Base-by-base conservation (phyloP, 805 yeast genomes). In the Starmerella gropengiesseri region DNA sequence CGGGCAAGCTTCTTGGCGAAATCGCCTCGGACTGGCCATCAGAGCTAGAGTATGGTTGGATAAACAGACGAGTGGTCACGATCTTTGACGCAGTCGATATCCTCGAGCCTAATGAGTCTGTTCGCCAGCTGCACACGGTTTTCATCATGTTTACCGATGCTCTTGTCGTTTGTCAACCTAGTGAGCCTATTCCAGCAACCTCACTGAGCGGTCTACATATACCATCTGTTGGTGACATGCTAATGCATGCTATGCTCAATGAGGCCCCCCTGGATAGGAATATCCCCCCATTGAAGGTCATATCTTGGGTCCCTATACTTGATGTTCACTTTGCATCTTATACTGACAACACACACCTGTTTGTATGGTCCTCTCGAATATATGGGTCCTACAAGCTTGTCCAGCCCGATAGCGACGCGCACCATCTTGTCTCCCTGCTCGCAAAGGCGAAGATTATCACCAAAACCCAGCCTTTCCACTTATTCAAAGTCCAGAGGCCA, bases 241-340 rank as follows among this genome's bases (percentile, higher is more conserved):
- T 89, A 46, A 84, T 87, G 94, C 94, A 87, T 55, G 84, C 95
- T 0, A 67, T 89, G 56, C 75, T 82, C 23, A 89, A 89, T 57
- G 93, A 84, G 54, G 78, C 78, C 19, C 91, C 94, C 0, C 67
- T 89, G 31, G 55, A 54, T 27, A 46, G 50, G 26, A 50, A 72
- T 30, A 62, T 86, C 14, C 95, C 96, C 0, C 65, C 66, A 21
- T 67, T 89, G 66, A 66, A 64, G 47, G 95, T 87, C 5, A 67
- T 65, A 11, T 69, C 72, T 3, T 84, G 91, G 82, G 70, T 79
- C 21, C 66, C 69, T 11, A 74, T 86, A 7, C 68, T 70, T 26
- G 71, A 75, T 25, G 65, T 80, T 2, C 48, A 44, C 6, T 53
- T 51, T 30, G 52, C 49, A 29, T 45, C 45, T 16, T 53, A 47